These are phyloP conservation scores for Coemansia reversa DNA, from an alignment of 192 early-diverging fungal species.

Conservation along the genomic window DNA sequence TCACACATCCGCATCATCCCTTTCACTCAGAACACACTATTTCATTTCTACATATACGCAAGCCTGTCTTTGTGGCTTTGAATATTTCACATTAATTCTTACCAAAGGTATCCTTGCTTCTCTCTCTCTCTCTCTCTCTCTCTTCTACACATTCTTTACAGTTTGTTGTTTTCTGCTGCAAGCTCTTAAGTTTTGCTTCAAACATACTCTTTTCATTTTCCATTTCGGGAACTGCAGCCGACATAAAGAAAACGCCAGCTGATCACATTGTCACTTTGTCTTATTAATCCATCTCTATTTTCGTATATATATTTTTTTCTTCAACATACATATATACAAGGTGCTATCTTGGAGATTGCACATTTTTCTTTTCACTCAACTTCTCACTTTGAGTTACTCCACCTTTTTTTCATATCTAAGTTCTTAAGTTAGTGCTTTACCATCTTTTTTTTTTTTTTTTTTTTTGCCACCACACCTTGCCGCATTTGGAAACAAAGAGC, in stretches of 20 bases:
- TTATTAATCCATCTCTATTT: slow-evolving; percentile 19
- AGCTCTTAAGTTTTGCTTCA: not conserved
- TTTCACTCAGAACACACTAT: not conserved
- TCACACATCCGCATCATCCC: not conserved
- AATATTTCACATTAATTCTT: not conserved
- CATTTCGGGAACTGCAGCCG: slow-evolving; percentile 16
- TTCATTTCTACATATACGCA: not conserved
- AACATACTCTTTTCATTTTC: slow-evolving; percentile 5
- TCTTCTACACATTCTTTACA: not conserved
- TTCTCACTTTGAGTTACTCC: not conserved
- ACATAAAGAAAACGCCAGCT: slow-evolving; percentile 19
- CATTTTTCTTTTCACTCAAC: slow-evolving; percentile 7
- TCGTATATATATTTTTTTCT: slow-evolving; percentile 11
- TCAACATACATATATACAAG: not conserved
- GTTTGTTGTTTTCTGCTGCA: slow-evolving; percentile 6
- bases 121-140: not conserved
- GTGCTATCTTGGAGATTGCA: slow-evolving; percentile 12
- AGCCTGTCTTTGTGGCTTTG: not conserved
- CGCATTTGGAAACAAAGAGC: slow-evolving; percentile 18
- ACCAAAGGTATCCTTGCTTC: not conserved
- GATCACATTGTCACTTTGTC: slow-evolving; percentile 21
- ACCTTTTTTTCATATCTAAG: not conserved
- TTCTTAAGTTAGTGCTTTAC: slow-evolving; percentile 2
- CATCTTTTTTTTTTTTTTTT: not conserved
- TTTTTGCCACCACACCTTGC: not conserved